Evolutionary conservation across 2,329 filamentous ascomycete species (phyloP).

Genomic region (Colletotrichum gloeosporioides): DNA sequence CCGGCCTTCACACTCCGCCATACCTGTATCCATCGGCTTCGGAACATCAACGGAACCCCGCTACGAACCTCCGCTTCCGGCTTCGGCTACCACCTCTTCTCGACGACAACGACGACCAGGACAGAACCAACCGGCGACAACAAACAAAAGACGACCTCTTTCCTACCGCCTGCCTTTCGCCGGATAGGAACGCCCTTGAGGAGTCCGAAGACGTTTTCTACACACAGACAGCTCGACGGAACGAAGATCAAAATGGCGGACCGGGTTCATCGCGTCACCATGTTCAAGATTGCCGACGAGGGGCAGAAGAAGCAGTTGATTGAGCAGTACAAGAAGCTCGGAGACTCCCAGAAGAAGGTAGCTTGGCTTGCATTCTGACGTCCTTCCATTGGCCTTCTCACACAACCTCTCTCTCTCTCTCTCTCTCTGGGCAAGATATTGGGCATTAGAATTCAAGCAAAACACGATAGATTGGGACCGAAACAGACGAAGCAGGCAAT

Average conservation of each 20-base stretch:
- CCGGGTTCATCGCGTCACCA: conserved; percentile 53
- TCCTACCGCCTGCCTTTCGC: not conserved
- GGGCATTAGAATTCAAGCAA: not conserved
- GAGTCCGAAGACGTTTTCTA: not conserved
- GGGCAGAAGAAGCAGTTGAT: conserved; percentile 50
- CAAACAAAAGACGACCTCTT: not conserved
- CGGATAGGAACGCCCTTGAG: not conserved
- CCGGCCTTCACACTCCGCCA: not conserved
- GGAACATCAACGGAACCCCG: not conserved
- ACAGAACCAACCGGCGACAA: not conserved
- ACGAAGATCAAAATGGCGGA: conserved; percentile 40
- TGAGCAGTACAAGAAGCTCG: conserved; percentile 48
- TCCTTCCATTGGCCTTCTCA: not conserved
- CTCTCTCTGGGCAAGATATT: not conserved
- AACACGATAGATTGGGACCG: not conserved
- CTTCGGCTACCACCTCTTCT: not conserved
- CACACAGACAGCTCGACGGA: not conserved
- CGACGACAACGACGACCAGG: not conserved
- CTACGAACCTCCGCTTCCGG: not conserved
- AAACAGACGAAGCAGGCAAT: not conserved
- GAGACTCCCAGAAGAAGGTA: conserved; percentile 48
- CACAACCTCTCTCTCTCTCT: not conserved
- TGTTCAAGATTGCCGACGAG: conserved; percentile 57
- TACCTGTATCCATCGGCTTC: not conserved
- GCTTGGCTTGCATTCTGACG: not conserved